Percentiles rank a stretch among this genome's conserved stretches.
Conservation (phyloP, 768 basidiomycete species). For the Phallus indusiatus region DNA sequence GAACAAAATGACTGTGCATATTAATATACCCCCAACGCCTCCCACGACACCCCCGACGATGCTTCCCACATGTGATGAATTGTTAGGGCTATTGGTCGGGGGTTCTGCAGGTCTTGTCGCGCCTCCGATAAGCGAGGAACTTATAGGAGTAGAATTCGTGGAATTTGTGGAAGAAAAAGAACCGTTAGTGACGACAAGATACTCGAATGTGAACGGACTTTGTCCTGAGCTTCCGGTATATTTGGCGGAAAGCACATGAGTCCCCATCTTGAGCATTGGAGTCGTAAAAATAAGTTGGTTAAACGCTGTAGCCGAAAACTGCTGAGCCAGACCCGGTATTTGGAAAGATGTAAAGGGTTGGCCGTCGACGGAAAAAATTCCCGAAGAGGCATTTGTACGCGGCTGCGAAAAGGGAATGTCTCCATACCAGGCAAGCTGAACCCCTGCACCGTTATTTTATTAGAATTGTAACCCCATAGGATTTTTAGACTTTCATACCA, state of each 20-base stretch:
- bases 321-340: not conserved
- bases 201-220: not conserved
- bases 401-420: not conserved
- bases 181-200: not conserved
- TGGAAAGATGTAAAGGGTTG: not conserved
- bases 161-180: not conserved
- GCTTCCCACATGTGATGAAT: not conserved
- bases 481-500: not conserved
- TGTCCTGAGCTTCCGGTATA: not conserved
- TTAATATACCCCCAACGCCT: not conserved
- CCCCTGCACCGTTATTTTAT: not conserved
- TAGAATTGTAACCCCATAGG: no score
- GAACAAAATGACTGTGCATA: not conserved
- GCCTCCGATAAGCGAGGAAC: not conserved
- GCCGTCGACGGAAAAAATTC: not conserved
- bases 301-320: not conserved
- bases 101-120: no score
- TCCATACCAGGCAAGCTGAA: not conserved
- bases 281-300: not conserved
- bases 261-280: not conserved
- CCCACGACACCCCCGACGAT: not conserved
- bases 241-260: not conserved
- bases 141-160: not conserved
- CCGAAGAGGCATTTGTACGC: not conserved
- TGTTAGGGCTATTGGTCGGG: not conserved